phyloP scores from a whole-genome alignment of 257 asterid genomes.

The Eustoma russellianum region DNA sequence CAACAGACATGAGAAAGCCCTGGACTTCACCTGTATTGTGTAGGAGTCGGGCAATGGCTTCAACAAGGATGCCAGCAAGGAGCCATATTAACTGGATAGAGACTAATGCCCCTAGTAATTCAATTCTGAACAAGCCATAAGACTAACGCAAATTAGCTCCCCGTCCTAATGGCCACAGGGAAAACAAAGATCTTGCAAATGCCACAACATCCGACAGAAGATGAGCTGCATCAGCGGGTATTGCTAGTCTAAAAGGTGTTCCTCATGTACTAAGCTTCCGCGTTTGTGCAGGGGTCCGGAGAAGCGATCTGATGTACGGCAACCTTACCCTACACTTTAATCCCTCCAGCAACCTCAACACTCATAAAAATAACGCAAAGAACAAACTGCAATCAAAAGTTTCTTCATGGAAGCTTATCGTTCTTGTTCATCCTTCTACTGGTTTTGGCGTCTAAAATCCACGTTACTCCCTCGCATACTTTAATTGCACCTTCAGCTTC shows the following conservation, averaged over 20 bases:
- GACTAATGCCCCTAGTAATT: conserved; percentile 77
- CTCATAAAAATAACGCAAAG: conserved; percentile 72
- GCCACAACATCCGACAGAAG: conserved; percentile 88
- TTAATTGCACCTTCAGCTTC: conserved; percentile 35
- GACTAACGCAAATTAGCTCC: conserved; percentile 93
- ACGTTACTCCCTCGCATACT: conserved; percentile 66
- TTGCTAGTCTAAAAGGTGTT: too few species aligned
- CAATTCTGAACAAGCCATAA: conserved; percentile 82
- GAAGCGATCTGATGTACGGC: too few species aligned
- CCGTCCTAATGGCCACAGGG: conserved; percentile 98
- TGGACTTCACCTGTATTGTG: conserved; percentile 62
- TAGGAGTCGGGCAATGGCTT: conserved; percentile 64
- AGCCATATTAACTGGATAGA: conserved; percentile 96
- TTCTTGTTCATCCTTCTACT: conserved; percentile 63
- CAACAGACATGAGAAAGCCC: conserved; percentile 77
- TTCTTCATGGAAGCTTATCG: conserved; percentile 69
- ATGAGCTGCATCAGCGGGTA: conserved; percentile 87
- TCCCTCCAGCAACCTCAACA: conserved; percentile 74
- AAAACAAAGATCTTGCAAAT: conserved; percentile 78
- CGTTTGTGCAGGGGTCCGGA: too few species aligned
- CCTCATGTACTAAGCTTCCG: too few species aligned
- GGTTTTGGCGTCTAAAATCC: conserved; percentile 55
- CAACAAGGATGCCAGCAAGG: conserved; percentile 85
- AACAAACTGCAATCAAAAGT: conserved; percentile 52
- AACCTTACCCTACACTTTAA: too few species aligned